phyloP scores from a whole-genome alignment of 2,329 filamentous ascomycete species.

The Grosmannia serpens region DNA sequence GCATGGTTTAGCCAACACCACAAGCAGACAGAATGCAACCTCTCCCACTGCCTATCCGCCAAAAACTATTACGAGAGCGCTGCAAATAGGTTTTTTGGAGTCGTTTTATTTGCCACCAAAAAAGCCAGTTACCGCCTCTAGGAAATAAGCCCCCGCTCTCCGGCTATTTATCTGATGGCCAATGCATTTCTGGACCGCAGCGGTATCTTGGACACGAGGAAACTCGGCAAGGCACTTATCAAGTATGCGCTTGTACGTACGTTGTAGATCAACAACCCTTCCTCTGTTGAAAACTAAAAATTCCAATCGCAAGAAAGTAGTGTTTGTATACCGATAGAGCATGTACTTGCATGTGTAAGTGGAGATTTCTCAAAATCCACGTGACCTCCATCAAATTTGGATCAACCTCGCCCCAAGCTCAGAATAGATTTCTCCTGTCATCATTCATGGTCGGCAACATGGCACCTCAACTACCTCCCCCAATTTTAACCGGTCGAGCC shows the following conservation, averaged over 20 bases:
- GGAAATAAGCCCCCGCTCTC: conserved; percentile 1
- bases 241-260: no score
- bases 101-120: conserved; percentile 1
- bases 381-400: background rate
- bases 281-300: no score
- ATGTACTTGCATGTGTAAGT: no score
- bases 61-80: background rate
- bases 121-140: background rate
- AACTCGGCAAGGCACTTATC: no score
- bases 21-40: background rate
- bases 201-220: no score
- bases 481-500: conserved; percentile 14
- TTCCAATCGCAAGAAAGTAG: no score
- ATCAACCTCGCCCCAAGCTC: background rate
- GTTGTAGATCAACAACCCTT: no score
- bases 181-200: no score
- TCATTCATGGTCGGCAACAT: background rate
- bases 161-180: conserved; percentile 2
- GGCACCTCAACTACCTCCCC: conserved; percentile 6
- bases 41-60: background rate
- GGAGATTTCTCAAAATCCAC: background rate
- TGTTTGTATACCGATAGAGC: no score
- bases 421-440: background rate
- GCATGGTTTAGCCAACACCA: background rate
- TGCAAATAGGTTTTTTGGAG: background rate